Conservation (phyloP, 306 rosid species). For the Betula pendula region DNA sequence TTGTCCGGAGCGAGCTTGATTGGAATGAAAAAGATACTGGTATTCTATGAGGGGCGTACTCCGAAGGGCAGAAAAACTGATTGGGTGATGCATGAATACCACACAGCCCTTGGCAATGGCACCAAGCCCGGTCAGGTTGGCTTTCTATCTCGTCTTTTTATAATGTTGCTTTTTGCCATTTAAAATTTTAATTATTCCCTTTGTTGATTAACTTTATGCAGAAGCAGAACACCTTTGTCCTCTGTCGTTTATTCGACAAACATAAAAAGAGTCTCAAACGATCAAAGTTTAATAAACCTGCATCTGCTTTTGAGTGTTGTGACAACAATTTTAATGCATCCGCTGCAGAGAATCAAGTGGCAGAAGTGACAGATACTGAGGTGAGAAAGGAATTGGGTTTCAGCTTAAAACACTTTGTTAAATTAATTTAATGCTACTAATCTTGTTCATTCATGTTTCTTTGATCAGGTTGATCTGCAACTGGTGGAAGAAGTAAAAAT, state of each 20-base stretch:
- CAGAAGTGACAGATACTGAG: slow-evolving; percentile 28
- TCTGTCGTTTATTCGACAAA: slow-evolving; percentile 75
- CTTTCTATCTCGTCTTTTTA: not conserved
- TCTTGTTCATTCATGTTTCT: slow-evolving; percentile 17
- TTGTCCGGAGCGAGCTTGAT: slow-evolving; percentile 55
- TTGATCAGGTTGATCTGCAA: slow-evolving; percentile 38
- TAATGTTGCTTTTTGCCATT: too few species aligned
- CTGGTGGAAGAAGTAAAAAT: not conserved
- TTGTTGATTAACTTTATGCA: slow-evolving; percentile 37
- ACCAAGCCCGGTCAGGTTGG: slow-evolving; percentile 88
- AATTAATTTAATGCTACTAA: not conserved
- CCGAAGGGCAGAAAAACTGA: slow-evolving; percentile 78
- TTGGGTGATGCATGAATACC: slow-evolving; percentile 96
- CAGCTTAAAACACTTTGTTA: slow-evolving; percentile 18
- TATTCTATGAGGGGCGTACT: slow-evolving; percentile 83
- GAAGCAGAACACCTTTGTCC: slow-evolving; percentile 85
- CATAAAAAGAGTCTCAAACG: slow-evolving; percentile 28
- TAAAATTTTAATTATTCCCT: too few species aligned
- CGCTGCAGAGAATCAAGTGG: slow-evolving; percentile 30
- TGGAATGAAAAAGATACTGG: slow-evolving; percentile 93
- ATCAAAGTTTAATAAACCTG: too few species aligned
- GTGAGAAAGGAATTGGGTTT: slow-evolving; percentile 36
- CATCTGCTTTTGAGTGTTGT: not conserved
- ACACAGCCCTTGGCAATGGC: slow-evolving; percentile 78
- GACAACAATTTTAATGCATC: slow-evolving; percentile 21